Conservation (phyloP, 1,284 basidiomycete genomes). For the Athelia sp. region DNA sequence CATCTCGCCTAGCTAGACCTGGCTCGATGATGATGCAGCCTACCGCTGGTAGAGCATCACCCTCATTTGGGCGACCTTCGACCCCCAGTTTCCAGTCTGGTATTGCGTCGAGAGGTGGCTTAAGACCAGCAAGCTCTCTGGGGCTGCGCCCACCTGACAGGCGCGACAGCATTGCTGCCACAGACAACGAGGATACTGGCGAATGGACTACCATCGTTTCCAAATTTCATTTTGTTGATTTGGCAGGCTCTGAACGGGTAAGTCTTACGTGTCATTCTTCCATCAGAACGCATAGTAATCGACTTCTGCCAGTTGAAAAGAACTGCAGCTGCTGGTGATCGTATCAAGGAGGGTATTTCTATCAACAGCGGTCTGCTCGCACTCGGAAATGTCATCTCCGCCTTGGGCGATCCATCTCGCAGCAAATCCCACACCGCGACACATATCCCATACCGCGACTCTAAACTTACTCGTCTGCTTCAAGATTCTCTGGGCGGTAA, state of each 20-base stretch:
- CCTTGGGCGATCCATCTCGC: conserved; percentile 89
- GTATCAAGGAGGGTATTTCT: conserved; percentile 95
- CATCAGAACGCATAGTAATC: conserved; percentile 8
- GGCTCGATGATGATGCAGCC: conserved; percentile 57
- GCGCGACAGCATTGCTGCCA: conserved; percentile 29
- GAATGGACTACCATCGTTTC: conserved; percentile 89
- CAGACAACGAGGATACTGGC: conserved; percentile 57
- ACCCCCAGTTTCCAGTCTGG: conserved; percentile 74
- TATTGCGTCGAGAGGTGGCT: conserved; percentile 58
- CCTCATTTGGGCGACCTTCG: conserved; percentile 66
- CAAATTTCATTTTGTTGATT: conserved; percentile 98
- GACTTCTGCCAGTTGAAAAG: conserved; percentile 70
- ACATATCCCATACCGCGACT: conserved; percentile 96
- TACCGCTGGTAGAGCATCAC: conserved; percentile 47
- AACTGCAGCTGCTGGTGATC: conserved; percentile 89
- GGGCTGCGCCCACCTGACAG: conserved; percentile 50
- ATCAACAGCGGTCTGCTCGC: conserved; percentile 97
- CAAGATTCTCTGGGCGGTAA: conserved; percentile 99
- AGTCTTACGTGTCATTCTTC: conserved; percentile 24
- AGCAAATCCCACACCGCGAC: conserved; percentile 71
- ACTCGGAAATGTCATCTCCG: conserved; percentile 97
- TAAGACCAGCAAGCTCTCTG: conserved; percentile 74
- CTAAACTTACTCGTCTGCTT: conserved; percentile 88
- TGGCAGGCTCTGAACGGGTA: conserved; percentile 94
- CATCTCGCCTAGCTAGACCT: conserved; percentile 72